phyloP scores from a whole-genome alignment of 148 eudicot species.

The Fagopyrum esculentum region DNA sequence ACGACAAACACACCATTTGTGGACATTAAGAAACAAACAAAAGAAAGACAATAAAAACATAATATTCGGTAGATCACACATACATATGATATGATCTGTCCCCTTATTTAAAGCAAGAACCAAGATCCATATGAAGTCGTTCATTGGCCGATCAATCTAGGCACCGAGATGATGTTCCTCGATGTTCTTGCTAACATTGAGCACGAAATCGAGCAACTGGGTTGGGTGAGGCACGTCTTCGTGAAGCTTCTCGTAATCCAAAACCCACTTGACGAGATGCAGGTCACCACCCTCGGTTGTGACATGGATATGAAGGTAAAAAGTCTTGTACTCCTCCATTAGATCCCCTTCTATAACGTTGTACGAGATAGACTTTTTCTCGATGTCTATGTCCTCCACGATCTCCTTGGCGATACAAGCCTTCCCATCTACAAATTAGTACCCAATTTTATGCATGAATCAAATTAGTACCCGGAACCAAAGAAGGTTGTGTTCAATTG shows the following conservation, averaged over 20 bases:
- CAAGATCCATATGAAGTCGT: too few species aligned
- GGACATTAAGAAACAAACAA: too few species aligned
- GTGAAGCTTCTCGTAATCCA: constrained; percentile 12
- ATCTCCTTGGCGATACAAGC: constrained; percentile 12
- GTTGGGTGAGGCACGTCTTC: not conserved
- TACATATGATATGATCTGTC: too few species aligned
- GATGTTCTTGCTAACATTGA: constrained; percentile 11
- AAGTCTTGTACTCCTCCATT: not conserved
- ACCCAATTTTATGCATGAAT: not conserved
- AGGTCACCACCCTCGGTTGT: not conserved
- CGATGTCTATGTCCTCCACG: constrained; percentile 11
- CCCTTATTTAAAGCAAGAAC: too few species aligned
- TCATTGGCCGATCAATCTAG: not conserved
- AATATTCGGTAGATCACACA: too few species aligned
- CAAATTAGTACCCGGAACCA: too few species aligned
- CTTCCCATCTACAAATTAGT: constrained; percentile 10
- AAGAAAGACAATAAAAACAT: too few species aligned
- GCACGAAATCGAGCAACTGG: not conserved
- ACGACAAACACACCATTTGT: too few species aligned
- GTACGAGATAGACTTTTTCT: constrained; percentile 7
- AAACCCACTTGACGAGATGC: not conserved
- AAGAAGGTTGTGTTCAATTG: too few species aligned
- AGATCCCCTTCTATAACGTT: constrained; percentile 15
- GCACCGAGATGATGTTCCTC: not conserved
- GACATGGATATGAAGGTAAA: not conserved